phyloP scores from a whole-genome alignment of 1,139 yeast genomes.

The Pneumocystis canis region DNA sequence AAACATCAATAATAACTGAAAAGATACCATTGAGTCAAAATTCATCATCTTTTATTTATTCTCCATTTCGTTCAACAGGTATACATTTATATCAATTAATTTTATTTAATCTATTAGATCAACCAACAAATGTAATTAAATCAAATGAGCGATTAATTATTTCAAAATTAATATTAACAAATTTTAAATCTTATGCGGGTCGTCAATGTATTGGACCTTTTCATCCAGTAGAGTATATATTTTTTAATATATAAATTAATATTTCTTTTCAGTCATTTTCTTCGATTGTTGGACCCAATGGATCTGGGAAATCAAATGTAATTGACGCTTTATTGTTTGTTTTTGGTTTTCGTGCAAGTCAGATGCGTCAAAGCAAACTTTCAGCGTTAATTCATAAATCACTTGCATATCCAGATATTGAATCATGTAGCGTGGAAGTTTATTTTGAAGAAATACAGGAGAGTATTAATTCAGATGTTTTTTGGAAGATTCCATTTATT shows the following conservation, averaged over 20 bases:
- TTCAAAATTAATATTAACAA: slow-evolving; percentile 52
- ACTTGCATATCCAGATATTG: slow-evolving; percentile 49
- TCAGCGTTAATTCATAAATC: slow-evolving; percentile 78
- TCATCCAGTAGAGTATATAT: slow-evolving; percentile 31
- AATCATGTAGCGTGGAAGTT: slow-evolving; percentile 83
- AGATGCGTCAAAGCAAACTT: slow-evolving; percentile 90
- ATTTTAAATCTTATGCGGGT: slow-evolving; percentile 95
- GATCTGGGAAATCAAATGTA: slow-evolving; percentile 94
- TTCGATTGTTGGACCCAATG: slow-evolving; percentile 98
- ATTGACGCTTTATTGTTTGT: slow-evolving; percentile 92
- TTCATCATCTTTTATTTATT: neutral
- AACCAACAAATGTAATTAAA: neutral
- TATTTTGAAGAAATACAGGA: slow-evolving; percentile 55
- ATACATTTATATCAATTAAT: neutral
- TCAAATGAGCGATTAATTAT: slow-evolving; percentile 52
- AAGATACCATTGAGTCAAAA: neutral
- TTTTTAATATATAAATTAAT: neutral
- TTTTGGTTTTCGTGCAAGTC: slow-evolving; percentile 89
- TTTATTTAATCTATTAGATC: neutral
- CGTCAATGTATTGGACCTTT: slow-evolving; percentile 90
- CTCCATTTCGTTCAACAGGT: neutral
- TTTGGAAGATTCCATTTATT: neutral
- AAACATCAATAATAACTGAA: neutral
- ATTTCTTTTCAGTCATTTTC: slow-evolving; percentile 56
- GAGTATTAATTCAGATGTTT: slow-evolving; percentile 33